Base-by-base conservation (phyloP, 768 basidiomycete species). In the Lyophyllum decastes region DNA sequence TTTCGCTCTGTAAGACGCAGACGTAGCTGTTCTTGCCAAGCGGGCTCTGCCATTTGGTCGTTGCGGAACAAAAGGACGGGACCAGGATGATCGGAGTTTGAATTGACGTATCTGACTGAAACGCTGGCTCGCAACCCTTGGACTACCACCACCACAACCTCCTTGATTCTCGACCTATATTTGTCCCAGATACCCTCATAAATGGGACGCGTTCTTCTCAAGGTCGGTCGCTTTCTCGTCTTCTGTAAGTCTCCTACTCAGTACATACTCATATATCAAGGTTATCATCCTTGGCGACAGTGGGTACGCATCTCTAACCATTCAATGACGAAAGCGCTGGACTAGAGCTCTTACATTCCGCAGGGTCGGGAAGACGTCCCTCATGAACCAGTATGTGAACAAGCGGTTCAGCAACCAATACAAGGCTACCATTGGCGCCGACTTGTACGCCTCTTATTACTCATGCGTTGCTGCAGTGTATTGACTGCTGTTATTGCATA, bases 321-420 rank as follows among this genome's bases (percentile, higher is more conserved):
- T 43, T 51, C 61, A 49, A 63, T 70, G 53, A 68, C 35, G 27
- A 40, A 43, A n/a, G 41, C 14, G 21, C 24, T 21, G 5, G 12
- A 14, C 14, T 21, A 26, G n/a, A 7, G 12, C 17, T 40, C 25
- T 14, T 38, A 30, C 38, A 49, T 19, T 49, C 21, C 59, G 2
- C 67, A 95, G 95, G 57, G 96, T 98, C 73, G 96, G 95, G 43
- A 98, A 98, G 89, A 98, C 97, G 41, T 98, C 96, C 26, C 89
- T 99, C 67, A 99, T 99, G 97, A 98, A 98, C 80, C 97, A 99
- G 78, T 98, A 97, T 79, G 97, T 99, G 63, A 98, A 98, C 86
- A 98, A 98, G 76, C 90, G 97, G 61, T 99, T 98, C 76, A 94
- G 92, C 74, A 97, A 95, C 78, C 96, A 98, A 78, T 99, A 99